Evolutionary conservation across 106 monocot species (phyloP).

Genomic region (Phalaenopsis aphrodite): DNA sequence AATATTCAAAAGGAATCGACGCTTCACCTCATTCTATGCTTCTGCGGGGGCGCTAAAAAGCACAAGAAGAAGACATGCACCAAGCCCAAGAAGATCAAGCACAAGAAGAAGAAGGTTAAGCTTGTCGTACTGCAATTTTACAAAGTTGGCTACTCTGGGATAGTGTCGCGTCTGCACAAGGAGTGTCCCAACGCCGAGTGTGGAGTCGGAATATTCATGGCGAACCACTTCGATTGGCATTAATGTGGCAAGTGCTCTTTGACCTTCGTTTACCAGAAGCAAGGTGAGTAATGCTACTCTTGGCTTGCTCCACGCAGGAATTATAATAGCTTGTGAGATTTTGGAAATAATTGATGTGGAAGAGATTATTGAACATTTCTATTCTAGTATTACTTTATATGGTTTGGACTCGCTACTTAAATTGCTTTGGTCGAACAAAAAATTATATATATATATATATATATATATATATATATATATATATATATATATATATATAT

Average conservation of each 20-base stretch:
- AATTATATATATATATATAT: too few relatives aligned
- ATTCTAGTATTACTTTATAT: not conserved
- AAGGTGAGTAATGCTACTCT: conserved; percentile 17
- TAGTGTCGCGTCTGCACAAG: conserved; percentile 19
- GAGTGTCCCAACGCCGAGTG: conserved; percentile 56
- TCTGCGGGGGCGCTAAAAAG: conserved; percentile 19
- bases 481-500: too few relatives aligned
- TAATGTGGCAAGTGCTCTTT: conserved; percentile 58
- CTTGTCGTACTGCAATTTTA: conserved; percentile 19
- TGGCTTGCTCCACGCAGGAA: not conserved
- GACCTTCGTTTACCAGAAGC: conserved; percentile 48
- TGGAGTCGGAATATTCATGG: conserved; percentile 43
- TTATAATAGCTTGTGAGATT: not conserved
- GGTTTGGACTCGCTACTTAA: not conserved
- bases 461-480: too few relatives aligned
- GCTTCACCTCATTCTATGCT: conserved; percentile 18
- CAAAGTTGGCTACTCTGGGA: conserved; percentile 14
- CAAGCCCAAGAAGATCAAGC: conserved; percentile 26
- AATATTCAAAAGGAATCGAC: conserved; percentile 25
- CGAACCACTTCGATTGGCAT: conserved; percentile 53
- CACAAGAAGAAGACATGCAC: conserved; percentile 24
- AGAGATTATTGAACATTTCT: not conserved
- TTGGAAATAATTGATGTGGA: not conserved
- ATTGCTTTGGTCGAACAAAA: not conserved
- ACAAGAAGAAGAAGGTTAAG: conserved; percentile 24